Evolutionary conservation across 2,329 filamentous ascomycete species (phyloP), one percentile per base, ranked within the genome.

Genomic region (Phoma sp.): DNA sequence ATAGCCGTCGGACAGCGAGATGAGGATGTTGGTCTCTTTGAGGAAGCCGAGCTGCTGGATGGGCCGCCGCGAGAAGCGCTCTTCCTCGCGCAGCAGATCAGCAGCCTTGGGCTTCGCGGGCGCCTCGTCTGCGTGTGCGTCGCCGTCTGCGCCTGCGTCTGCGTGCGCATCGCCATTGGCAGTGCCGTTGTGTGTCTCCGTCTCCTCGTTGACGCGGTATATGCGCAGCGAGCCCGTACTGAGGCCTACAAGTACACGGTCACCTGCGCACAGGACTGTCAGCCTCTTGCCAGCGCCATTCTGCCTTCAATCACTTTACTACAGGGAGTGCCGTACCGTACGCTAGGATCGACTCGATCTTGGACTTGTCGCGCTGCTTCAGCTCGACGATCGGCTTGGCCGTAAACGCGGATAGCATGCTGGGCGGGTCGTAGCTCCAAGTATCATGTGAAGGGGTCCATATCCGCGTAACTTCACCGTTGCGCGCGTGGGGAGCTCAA

Each of bases 311-410:
- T 18, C 18, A 18, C 18, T 18, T 18, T 18, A 18, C 18, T 18
- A 18, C 18, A 18, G 10, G 37, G 22, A 10, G 40, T 44, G 29
- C 13, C 76, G 53, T 82, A 91, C 89, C 92, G 77, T 96, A 91
- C 58, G 93, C 91, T 42, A 98, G 83, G 64, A 99, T 91, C 44
- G 91, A 95, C 79, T 99, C 95, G 78, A 99, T 96, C 82, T 89
- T 95, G 63, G 91, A 96, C 82, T 96, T 97, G 85, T 98, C 93
- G 77, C 91, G 89, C 77, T 88, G 87, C 80, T 90, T 93, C 70
- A 99, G 89, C 89, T 99, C 95, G 82, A 98, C 90, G 75, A 99
- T 93, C 61, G 93, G 90, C 72, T 91, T 90, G 80, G 95, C 93
- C 67, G 90, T 96, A 79, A 99, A 99, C 73, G 95, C 95, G 78